Evolutionary conservation across 805 yeast species (phyloP), one percentile per base, ranked within the genome.

Genomic region (Ogataea neopini): DNA sequence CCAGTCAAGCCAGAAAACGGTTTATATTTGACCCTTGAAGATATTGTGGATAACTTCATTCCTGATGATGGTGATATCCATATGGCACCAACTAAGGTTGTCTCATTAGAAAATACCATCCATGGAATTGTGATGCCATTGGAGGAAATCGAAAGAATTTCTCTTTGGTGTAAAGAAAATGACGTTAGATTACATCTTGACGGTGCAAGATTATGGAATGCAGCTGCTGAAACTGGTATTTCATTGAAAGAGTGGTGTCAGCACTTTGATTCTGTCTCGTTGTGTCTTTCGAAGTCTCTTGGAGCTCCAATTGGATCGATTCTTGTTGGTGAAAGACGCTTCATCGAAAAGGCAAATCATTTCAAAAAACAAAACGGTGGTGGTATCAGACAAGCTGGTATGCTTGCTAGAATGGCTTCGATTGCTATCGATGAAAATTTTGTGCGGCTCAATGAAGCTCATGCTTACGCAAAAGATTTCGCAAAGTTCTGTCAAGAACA

Each of bases 221-320:
- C 96, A 11, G 74, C 83, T 19, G 87, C 77, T 7, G 90, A 77
- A 29, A 80, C 89, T 13, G 88, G 84, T 19, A 73, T 85, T 32
- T 68, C 88, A 13, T 67, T 89, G 48, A 66, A 64, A n/a, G 86
- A 86, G 59, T 88, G 81, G 66, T 86, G 94, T 58, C 73, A 76
- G 53, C 72, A 82, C 53, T 89, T 88, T 62, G 97, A 89, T 65
- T 81, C 91, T 20, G 86, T 89, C 41, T 86, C 96, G 17, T 76
- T 89, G 45, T 89, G 97, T 67, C 69, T 89, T 39, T 87, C 96
- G 39, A 89, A 89, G 67, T 85, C 94, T 8, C 72, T 89, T 60
- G 96, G 96, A 50, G 96, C 96, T 2, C 96, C 97, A 45, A 81
- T 89, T 61, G 97, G 97, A 3, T 84, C 94, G 17, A 79, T 90